Conservation (phyloP, 441 rosid genomes). For the Brassica balearica region DNA sequence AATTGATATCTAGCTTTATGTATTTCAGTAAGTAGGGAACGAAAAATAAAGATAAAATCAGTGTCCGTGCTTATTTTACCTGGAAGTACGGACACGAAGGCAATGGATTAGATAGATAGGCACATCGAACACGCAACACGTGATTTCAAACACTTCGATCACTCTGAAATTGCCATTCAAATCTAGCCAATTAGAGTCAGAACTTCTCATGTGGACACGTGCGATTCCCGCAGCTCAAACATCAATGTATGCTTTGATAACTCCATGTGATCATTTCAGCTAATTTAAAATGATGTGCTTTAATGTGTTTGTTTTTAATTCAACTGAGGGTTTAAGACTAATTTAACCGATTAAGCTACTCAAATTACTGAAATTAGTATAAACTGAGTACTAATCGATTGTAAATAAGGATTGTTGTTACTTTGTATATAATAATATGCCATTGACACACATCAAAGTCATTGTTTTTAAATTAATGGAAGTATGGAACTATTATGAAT, state of each 20-base stretch:
- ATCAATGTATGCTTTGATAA: constrained; percentile 38
- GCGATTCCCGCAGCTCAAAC: constrained; percentile 45
- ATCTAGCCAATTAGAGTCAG: constrained; percentile 36
- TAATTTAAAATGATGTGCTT: not conserved
- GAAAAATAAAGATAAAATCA: constrained; percentile 6
- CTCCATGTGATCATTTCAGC: constrained; percentile 46
- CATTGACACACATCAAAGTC: not conserved
- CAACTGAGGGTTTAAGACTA: not conserved
- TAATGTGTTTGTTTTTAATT: not conserved
- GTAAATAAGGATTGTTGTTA: not conserved
- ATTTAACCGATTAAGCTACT: not conserved
- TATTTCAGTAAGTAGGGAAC: no score
- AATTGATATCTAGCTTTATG: no score
- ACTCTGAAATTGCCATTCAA: constrained; percentile 21
- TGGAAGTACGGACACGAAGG: not conserved
- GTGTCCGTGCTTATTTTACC: constrained; percentile 38
- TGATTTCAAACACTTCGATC: constrained; percentile 36
- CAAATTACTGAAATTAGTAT: not conserved
- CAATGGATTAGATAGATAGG: constrained; percentile 32
- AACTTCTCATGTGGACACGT: constrained; percentile 41
- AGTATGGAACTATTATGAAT: constrained; percentile 19
- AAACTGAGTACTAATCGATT: not conserved
- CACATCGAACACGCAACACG: constrained; percentile 44
- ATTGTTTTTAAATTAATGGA: not conserved
- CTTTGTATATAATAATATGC: not conserved